Evolutionary conservation across 805 yeast genomes (phyloP).

Genomic region (Zygotorulaspora florentina): DNA sequence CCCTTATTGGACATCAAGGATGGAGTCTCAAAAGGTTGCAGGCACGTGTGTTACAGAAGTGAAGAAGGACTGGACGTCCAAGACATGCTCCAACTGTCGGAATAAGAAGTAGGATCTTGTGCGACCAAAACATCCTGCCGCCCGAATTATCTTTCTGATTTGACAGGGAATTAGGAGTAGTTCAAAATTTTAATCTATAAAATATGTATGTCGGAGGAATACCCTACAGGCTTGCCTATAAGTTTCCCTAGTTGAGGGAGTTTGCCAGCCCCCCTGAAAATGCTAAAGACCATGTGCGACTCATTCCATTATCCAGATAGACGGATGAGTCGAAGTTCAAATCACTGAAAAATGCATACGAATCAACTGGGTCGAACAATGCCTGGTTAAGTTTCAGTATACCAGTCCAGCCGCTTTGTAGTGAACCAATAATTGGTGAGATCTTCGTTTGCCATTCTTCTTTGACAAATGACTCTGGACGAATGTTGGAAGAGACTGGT

Average conservation of each 20-base stretch:
- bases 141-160: no score
- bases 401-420: constrained; percentile 66
- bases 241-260: constrained; percentile 17
- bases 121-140: no score
- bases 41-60: no score
- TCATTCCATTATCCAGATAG: constrained; percentile 58
- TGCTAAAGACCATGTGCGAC: constrained; percentile 59
- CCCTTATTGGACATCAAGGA: no score
- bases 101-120: no score
- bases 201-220: not conserved
- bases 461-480: constrained; percentile 47
- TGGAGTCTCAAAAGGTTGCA: no score
- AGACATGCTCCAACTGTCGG: no score
- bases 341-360: constrained; percentile 43
- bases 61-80: no score
- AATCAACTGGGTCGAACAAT: constrained; percentile 38
- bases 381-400: constrained; percentile 41
- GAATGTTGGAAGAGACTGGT: constrained; percentile 40
- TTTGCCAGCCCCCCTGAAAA: constrained; percentile 47
- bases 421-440: constrained; percentile 36
- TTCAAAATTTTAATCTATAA: not conserved
- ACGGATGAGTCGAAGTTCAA: constrained; percentile 28
- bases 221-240: not conserved
- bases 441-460: constrained; percentile 49
- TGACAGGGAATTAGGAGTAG: no score